phyloP scores from a whole-genome alignment of 805 yeast species.

The Myxozyma melibiosi region DNA sequence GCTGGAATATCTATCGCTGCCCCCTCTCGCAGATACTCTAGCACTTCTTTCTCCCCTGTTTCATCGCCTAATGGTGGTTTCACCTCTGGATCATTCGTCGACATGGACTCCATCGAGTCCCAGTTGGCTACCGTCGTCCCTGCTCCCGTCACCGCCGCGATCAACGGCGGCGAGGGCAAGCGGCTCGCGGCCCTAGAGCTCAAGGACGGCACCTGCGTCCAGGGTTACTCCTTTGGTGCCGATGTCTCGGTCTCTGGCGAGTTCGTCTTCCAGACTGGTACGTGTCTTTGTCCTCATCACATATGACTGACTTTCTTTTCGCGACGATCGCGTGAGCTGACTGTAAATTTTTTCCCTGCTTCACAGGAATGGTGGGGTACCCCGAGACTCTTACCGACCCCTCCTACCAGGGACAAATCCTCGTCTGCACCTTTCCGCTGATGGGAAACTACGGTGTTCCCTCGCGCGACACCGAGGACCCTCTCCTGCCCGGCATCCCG shows the following conservation, averaged over 20 bases:
- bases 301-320: background rate
- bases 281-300: background rate
- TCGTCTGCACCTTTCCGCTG: conserved; percentile 94
- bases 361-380: conserved; percentile 77
- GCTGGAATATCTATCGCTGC: conserved; percentile 18
- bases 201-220: conserved; percentile 83
- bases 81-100: conserved; percentile 7
- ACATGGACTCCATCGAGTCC: conserved; percentile 8
- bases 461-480: conserved; percentile 75
- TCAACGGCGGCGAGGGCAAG: conserved; percentile 18
- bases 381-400: conserved; percentile 99
- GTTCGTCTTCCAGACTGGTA: conserved; percentile 94
- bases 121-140: conserved; percentile 4
- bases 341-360: background rate
- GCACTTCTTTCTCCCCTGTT: conserved; percentile 13
- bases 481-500: conserved; percentile 73
- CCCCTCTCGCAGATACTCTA: conserved; percentile 23
- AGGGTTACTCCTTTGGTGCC: conserved; percentile 95
- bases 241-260: conserved; percentile 91
- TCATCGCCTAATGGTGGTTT: conserved; percentile 20
- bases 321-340: conserved; percentile 3
- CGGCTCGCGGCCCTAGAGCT: conserved; percentile 35
- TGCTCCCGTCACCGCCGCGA: conserved; percentile 31
- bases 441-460: conserved; percentile 99
- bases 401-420: conserved; percentile 93